phyloP scores from a whole-genome alignment of 768 basidiomycete species.

The Trametes punicea region DNA sequence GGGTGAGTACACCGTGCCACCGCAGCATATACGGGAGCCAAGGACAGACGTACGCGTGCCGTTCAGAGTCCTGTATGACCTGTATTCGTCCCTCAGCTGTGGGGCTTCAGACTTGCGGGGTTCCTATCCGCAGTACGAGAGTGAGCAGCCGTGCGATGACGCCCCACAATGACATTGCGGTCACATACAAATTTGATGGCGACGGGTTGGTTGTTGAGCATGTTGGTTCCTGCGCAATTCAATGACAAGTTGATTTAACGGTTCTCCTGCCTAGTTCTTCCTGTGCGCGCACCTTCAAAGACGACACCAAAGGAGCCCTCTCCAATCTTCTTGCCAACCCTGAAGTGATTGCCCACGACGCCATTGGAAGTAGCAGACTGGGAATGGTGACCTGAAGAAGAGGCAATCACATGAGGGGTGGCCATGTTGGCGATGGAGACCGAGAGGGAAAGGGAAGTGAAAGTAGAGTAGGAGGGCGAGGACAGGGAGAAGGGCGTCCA shows the following conservation, averaged over 20 bases:
- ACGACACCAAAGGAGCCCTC: slow-evolving; percentile 99
- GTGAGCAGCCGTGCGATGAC: neutral
- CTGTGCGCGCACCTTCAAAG: slow-evolving; percentile 73
- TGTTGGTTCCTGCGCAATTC: slow-evolving; percentile 65
- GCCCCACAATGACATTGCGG: slow-evolving; percentile 1
- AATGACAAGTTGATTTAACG: neutral
- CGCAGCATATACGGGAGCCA: neutral
- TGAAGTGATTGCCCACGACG: slow-evolving; percentile 76
- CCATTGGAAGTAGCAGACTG: slow-evolving; percentile 64
- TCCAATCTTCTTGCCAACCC: slow-evolving; percentile 98
- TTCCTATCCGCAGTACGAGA: slow-evolving; percentile 49
- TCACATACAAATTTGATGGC: slow-evolving; percentile 93
- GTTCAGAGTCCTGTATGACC: slow-evolving; percentile 93
- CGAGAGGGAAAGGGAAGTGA: slow-evolving; percentile 18
- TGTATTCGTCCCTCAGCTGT: slow-evolving; percentile 94
- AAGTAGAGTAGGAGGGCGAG: slow-evolving; percentile 11
- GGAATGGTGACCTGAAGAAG: slow-evolving; percentile 62
- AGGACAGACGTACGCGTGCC: slow-evolving; percentile 66
- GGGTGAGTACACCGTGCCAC: neutral
- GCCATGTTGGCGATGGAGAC: slow-evolving; percentile 46
- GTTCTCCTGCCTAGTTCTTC: neutral
- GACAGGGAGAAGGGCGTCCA: slow-evolving; percentile 10
- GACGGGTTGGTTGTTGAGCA: slow-evolving; percentile 81
- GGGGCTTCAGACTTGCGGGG: slow-evolving; percentile 97
- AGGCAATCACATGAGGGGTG: slow-evolving; percentile 81